Conservation (phyloP, 2,329 filamentous ascomycete species). For the Arthrobotrys musiformis region DNA sequence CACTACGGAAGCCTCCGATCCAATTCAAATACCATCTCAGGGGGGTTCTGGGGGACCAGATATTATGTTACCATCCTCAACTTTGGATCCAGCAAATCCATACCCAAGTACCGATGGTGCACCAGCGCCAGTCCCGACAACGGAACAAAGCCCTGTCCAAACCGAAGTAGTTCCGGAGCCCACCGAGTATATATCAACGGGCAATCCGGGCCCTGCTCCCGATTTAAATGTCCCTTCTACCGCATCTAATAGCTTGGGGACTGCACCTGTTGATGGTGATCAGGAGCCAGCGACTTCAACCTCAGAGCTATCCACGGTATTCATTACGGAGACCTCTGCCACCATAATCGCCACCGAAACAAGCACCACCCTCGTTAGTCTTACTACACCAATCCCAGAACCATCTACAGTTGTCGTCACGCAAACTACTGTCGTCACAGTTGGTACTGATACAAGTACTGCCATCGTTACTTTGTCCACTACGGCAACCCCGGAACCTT, state of each 20-base stretch:
- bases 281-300: background rate
- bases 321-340: constrained; percentile 10
- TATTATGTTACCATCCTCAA: constrained; percentile 41
- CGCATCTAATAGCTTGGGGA: constrained; percentile 21
- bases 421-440: background rate
- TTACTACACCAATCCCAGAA: background rate
- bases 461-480: background rate
- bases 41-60: constrained; percentile 28
- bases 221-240: constrained; percentile 40
- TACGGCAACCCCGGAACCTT: too few relatives aligned
- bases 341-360: background rate
- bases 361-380: background rate
- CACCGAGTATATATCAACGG: constrained; percentile 3
- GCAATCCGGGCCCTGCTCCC: constrained; percentile 34
- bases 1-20: background rate
- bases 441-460: background rate
- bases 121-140: constrained; percentile 10
- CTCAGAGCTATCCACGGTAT: background rate
- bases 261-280: constrained; percentile 7
- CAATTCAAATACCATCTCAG: constrained; percentile 4
- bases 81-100: constrained; percentile 12
- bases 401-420: constrained; percentile 5
- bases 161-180: constrained; percentile 12
- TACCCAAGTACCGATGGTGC: too few relatives aligned
- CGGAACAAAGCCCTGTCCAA: background rate